These are phyloP conservation scores for Takakia lepidozioides DNA, from an alignment of 225 moss, liverwort and hornwort species.

Conservation along the genomic window DNA sequence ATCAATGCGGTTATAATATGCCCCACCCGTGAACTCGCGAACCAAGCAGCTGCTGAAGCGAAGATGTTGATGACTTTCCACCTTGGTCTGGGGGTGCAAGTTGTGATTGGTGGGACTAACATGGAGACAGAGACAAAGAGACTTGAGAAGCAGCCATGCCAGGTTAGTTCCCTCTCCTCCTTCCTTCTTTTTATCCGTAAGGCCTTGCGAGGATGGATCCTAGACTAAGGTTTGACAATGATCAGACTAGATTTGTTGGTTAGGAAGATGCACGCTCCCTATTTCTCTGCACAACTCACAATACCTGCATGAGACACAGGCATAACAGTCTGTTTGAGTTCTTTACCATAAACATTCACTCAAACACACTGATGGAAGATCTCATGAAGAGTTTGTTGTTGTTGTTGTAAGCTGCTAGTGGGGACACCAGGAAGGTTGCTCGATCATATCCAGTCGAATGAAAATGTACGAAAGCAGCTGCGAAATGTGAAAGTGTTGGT, in stretches of 20 bases:
- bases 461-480: slow-evolving; percentile 60
- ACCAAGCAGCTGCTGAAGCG: slow-evolving; percentile 84
- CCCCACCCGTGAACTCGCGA: slow-evolving; percentile 90
- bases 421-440: slow-evolving; percentile 92
- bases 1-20: slow-evolving; percentile 76
- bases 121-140: slow-evolving; percentile 61
- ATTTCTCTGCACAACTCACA: too few relatives aligned
- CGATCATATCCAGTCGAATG: slow-evolving; percentile 69
- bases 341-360: too few relatives aligned
- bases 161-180: slow-evolving; percentile 31
- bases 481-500: slow-evolving; percentile 72
- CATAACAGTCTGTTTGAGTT: too few relatives aligned
- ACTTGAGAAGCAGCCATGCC: slow-evolving; percentile 66
- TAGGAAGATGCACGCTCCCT: too few relatives aligned
- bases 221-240: too few relatives aligned
- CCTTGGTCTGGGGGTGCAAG: slow-evolving; percentile 68
- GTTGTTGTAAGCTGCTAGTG: slow-evolving; percentile 86
- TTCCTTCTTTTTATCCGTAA: neutral
- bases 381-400: too few relatives aligned
- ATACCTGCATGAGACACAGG: too few relatives aligned
- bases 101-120: slow-evolving; percentile 94
- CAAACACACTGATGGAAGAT: too few relatives aligned
- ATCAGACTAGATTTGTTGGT: too few relatives aligned
- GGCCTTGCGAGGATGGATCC: too few relatives aligned
- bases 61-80: slow-evolving; percentile 86